Evolutionary conservation across 2,329 filamentous ascomycete species (phyloP).

Genomic region (Sporothrix phasma): DNA sequence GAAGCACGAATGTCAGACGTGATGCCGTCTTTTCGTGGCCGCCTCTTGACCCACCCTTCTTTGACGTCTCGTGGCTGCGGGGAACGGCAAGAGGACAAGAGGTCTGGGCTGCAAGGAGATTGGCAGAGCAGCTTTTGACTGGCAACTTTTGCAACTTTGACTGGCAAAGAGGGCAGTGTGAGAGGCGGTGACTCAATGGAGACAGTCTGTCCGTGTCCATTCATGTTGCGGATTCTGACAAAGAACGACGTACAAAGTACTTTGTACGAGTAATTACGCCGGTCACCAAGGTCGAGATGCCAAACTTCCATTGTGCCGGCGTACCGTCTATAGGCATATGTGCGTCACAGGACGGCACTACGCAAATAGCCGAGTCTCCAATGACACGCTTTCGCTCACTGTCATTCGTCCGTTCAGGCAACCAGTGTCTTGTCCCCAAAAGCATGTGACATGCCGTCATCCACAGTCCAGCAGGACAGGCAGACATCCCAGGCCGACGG

Average conservation of each 20-base stretch:
- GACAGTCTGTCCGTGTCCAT: neutral
- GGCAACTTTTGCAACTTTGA: no score
- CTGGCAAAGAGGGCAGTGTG: neutral
- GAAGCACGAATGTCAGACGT: neutral
- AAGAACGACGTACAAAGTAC: neutral
- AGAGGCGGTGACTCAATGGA: neutral
- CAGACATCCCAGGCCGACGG: neutral
- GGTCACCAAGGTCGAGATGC: neutral
- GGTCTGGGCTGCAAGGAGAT: neutral
- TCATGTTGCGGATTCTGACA: neutral
- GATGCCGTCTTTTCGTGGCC: neutral
- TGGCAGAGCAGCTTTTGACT: neutral
- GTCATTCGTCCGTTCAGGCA: neutral
- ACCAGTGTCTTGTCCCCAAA: neutral
- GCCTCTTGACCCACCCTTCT: neutral
- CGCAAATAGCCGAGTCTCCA: neutral
- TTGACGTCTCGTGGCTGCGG: neutral
- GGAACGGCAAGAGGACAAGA: conserved; percentile 8
- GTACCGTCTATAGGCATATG: neutral
- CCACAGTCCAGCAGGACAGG: neutral
- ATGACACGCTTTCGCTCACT: neutral
- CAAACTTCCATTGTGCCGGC: conserved; percentile 2
- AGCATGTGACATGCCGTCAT: conserved; percentile 10
- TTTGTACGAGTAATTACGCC: no score
- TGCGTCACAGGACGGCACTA: neutral